Base-by-base conservation (phyloP, 2,329 filamentous ascomycete species). In the Bipolaris sorokiniana region DNA sequence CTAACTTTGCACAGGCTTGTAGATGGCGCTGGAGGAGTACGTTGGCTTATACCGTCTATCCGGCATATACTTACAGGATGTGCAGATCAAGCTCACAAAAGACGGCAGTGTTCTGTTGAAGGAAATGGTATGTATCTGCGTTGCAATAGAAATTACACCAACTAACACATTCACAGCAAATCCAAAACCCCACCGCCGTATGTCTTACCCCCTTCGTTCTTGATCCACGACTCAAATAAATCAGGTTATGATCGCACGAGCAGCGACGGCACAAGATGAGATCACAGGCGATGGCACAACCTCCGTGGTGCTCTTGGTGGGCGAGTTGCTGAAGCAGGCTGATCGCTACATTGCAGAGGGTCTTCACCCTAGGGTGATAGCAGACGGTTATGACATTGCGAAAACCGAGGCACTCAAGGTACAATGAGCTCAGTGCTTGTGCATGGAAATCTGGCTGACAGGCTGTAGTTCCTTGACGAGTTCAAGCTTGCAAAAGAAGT, bases 281-380 rank as follows among this genome's bases (percentile, higher is more conserved):
- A 99, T 99, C 70, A 96, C 92, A 69, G 95, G 95, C 73, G 95
- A 99, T 78, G 95, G 95, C 73, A 99, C 95, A 70, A 99, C 95
- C 40, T 97, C 92, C 45, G 94, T 97, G 28, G 95, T 99, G 50
- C 82, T 99, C 70, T 81, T 98, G 76, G 93, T 99, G 49, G 95
- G 95, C 77, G 95, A 99, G 83, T 87, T 99, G 59, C 81, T 99
- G 75, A 99, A 98, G 85, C 95, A 99, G 82, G 95, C 95, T 58
- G 91, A 98, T 77, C 87, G 95, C 78, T 92, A 96, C 78, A 98
- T 99, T 73, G 88, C 90, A 11, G 95, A 99, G 79, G 95, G 95
- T n/a, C 83, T 99, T 64, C 95, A 99, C 79, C 95, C 95, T 47
- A 86, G 95, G 70, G 92, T 99, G 64, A 93, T 99, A 77, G 97